Conservation (phyloP, 495 filamentous ascomycete genomes). For the Cercophora newfieldiana region DNA sequence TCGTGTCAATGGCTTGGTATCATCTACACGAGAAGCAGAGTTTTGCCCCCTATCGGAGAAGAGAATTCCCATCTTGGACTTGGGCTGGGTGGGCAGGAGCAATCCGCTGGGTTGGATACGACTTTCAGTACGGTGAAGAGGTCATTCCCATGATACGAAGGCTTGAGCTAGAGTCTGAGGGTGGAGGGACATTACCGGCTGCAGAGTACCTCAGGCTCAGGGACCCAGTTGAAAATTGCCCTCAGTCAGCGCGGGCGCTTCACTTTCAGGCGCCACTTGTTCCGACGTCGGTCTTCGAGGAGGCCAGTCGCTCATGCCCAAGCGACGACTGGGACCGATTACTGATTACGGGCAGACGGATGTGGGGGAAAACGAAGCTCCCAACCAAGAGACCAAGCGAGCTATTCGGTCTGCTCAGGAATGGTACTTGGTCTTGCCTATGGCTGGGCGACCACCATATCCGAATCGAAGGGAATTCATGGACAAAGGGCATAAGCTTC, state of each 20-base stretch:
- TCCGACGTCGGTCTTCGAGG: neutral
- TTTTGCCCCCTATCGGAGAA: neutral
- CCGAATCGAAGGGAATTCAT: neutral
- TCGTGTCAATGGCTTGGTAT: neutral
- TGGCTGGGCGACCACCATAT: neutral
- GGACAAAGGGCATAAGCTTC: neutral
- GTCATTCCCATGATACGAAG: neutral
- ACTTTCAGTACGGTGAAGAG: neutral
- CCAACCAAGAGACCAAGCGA: neutral
- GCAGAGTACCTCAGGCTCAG: no score
- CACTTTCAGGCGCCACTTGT: no score
- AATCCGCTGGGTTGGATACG: neutral
- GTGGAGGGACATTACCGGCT: neutral
- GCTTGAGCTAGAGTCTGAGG: neutral
- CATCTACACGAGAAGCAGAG: neutral
- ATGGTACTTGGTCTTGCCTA: neutral
- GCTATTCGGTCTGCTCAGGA: neutral
- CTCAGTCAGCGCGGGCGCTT: no score
- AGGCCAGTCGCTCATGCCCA: neutral
- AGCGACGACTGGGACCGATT: neutral
- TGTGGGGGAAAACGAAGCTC: neutral
- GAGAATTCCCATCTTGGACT: neutral
- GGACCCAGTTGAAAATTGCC: no score
- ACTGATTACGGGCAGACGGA: no score
- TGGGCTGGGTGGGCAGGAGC: neutral